Percentiles rank a stretch among this genome's conserved stretches.
phyloP scores from a whole-genome alignment of 2,329 filamentous ascomycete genomes.

The Rutstroemia sp. region DNA sequence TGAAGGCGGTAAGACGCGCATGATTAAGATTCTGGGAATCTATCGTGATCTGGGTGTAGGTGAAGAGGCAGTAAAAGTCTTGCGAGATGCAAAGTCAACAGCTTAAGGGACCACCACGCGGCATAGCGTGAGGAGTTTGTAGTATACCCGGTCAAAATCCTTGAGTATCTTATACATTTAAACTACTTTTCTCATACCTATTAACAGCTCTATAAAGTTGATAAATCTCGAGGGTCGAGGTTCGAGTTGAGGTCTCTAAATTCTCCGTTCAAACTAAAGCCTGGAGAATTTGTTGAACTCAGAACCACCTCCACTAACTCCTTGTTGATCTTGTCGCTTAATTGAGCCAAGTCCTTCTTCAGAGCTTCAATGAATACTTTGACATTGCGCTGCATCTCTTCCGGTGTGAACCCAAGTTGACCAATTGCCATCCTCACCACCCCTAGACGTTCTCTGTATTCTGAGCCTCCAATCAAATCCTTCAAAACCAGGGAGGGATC shows the following conservation, averaged over 20 bases:
- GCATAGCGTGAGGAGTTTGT: conserved; percentile 40
- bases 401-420: conserved; percentile 80
- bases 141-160: conserved; percentile 21
- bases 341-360: conserved; percentile 64
- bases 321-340: conserved; percentile 61
- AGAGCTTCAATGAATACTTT: conserved; percentile 67
- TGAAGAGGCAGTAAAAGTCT: conserved; percentile 48
- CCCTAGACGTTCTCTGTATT: conserved; percentile 80
- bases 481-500: conserved; percentile 67
- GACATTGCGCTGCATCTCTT: conserved; percentile 80
- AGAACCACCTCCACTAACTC: conserved; percentile 71
- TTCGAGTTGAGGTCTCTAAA: conserved; percentile 57
- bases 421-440: conserved; percentile 87
- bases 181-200: conserved; percentile 27
- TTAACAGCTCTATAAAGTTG: conserved; percentile 33
- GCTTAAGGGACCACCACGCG: conserved; percentile 7
- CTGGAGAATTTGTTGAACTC: conserved; percentile 80
- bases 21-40: conserved; percentile 50
- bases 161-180: conserved; percentile 32
- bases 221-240: conserved; percentile 45
- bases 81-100: conserved; percentile 24
- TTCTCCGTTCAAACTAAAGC: conserved; percentile 77
- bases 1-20: conserved; percentile 32
- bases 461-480: conserved; percentile 74
- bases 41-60: conserved; percentile 56